These are phyloP conservation scores for Hyaloperonospora arabidopsidis DNA, from an alignment of 352 stramenopile species.

Conservation along the genomic window DNA sequence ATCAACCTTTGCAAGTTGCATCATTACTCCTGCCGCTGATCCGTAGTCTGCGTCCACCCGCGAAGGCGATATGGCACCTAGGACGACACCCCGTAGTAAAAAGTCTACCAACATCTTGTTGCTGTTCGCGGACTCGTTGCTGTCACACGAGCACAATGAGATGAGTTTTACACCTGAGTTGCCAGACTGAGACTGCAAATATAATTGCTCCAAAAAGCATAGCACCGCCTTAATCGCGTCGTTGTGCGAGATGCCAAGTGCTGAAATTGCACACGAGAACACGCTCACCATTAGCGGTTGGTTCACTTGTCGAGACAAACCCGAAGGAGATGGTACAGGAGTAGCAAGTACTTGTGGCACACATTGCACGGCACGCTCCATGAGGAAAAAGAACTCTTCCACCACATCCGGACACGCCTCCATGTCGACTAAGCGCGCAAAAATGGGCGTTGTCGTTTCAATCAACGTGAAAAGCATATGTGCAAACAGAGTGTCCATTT, in stretches of 20 bases:
- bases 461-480: conserved; percentile 60
- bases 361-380: conserved; percentile 83
- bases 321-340: conserved; percentile 22
- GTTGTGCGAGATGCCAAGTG: conserved; percentile 88
- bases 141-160: conserved; percentile 18
- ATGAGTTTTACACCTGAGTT: conserved; percentile 16
- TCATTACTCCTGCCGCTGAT: conserved; percentile 61
- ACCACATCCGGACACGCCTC: conserved; percentile 88
- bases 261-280: conserved; percentile 79
- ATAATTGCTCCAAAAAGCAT: conserved; percentile 84
- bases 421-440: conserved; percentile 49
- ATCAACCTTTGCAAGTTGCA: conserved; percentile 63
- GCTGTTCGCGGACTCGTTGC: conserved; percentile 9
- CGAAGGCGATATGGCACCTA: conserved; percentile 46
- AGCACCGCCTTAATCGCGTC: conserved; percentile 91
- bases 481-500: conserved; percentile 40
- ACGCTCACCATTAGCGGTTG: conserved; percentile 62
- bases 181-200: conserved; percentile 18
- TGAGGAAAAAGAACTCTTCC: conserved; percentile 95
- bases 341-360: conserved; percentile 70
- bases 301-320: neutral
- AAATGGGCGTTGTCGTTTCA: conserved; percentile 79
- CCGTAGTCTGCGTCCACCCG: conserved; percentile 77
- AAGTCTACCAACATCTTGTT: conserved; percentile 54
- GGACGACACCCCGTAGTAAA: conserved; percentile 54